Conservation (phyloP, 176 grass and related monocot species). For the Phoenix dactylifera region DNA sequence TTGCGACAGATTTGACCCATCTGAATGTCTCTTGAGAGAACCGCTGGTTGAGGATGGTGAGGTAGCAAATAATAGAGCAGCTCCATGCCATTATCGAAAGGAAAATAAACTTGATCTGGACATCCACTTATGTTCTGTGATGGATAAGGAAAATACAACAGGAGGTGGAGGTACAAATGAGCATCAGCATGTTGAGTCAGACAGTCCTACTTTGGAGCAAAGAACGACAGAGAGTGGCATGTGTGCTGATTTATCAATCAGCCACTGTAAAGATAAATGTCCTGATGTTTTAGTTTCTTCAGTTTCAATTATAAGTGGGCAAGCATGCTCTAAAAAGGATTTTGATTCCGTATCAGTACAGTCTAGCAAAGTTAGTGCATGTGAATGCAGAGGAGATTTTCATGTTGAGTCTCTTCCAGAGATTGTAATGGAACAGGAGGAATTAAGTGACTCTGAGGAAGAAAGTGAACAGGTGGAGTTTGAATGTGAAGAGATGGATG, state of each 20-base stretch:
- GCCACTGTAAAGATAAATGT: not conserved
- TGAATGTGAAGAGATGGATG: constrained; percentile 18
- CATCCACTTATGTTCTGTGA: constrained; percentile 56
- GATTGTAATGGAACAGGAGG: constrained; percentile 92
- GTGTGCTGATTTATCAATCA: constrained; percentile 19
- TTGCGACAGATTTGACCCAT: constrained; percentile 19
- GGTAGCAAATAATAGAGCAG: constrained; percentile 28
- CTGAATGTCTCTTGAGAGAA: constrained; percentile 29
- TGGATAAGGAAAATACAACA: constrained; percentile 9
- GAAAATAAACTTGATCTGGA: constrained; percentile 65
- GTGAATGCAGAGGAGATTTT: constrained; percentile 27
- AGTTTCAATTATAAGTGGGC: constrained; percentile 9
- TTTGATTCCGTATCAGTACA: constrained; percentile 21
- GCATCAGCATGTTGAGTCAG: not conserved
- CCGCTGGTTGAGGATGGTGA: constrained; percentile 12
- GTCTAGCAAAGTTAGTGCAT: constrained; percentile 24
- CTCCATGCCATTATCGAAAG: constrained; percentile 29
- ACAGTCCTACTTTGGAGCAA: constrained; percentile 4
- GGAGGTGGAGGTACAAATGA: constrained; percentile 12
- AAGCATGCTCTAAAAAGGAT: constrained; percentile 23
- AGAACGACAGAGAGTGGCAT: constrained; percentile 9
- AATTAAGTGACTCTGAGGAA: constrained; percentile 89
- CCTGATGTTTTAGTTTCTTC: constrained; percentile 8
- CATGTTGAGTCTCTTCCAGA: constrained; percentile 65
- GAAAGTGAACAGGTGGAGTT: constrained; percentile 70